Conservation (phyloP, 2,329 filamentous ascomycete genomes). For the Plectosphaerella cucumerina region DNA sequence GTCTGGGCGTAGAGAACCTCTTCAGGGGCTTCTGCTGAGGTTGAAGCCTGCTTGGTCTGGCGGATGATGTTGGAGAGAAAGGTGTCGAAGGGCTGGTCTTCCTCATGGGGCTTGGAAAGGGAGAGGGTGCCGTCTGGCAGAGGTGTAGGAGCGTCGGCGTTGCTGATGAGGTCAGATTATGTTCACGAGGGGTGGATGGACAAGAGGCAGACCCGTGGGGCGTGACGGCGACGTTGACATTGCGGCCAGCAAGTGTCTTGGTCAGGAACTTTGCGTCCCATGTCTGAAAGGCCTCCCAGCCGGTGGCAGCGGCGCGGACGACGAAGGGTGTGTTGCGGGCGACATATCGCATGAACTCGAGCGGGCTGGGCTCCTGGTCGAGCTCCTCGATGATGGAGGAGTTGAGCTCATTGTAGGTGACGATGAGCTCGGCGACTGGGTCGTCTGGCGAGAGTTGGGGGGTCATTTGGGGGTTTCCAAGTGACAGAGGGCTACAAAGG, state of each 20-base stretch:
- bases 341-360: conserved; percentile 78
- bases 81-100: conserved; percentile 54
- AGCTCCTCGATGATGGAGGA: conserved; percentile 55
- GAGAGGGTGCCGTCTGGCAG: conserved; percentile 30
- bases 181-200: not conserved
- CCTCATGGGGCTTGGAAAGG: conserved; percentile 72
- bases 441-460: conserved; percentile 18
- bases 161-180: conserved; percentile 19
- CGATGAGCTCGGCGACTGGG: conserved; percentile 53
- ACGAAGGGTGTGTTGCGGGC: conserved; percentile 72
- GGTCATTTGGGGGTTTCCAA: not conserved
- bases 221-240: conserved; percentile 75
- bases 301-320: conserved; percentile 54
- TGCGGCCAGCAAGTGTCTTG: conserved; percentile 45
- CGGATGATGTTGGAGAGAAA: conserved; percentile 59
- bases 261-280: conserved; percentile 63
- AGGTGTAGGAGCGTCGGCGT: conserved; percentile 49
- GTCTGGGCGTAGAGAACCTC: conserved; percentile 73
- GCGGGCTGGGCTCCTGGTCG: conserved; percentile 60
- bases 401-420: conserved; percentile 72
- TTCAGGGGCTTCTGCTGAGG: conserved; percentile 12
- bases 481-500: too few species aligned
- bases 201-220: conserved; percentile 52
- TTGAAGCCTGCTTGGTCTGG: conserved; percentile 35
- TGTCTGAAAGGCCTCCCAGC: conserved; percentile 57